Evolutionary conservation across 495 filamentous ascomycete species (phyloP), one percentile per base, ranked within the genome.

Genomic region (Lepraria neglecta): DNA sequence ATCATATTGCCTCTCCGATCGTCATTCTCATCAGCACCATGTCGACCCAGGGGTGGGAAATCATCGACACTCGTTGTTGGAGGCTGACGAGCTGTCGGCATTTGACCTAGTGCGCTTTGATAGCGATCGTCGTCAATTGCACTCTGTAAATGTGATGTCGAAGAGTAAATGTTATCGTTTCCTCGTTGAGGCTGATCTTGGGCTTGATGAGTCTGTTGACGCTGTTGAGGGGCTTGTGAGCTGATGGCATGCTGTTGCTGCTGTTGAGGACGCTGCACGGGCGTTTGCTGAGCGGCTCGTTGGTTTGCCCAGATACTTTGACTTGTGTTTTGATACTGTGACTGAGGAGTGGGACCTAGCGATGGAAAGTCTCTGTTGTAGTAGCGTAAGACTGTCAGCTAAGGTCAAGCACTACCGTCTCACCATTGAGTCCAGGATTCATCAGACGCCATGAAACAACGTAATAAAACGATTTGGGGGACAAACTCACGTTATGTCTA

Each of bases 1-100:
- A 87, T 83, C 70, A 90, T 66, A 64, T 76, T 82, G 4, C 76
- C 79, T 56, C 78, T 76, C 43, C 84, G 81, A 63, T 90, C 88
- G 63, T 81, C 83, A 60, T 87, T 77, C 15, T 94, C 90, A 31
- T 85, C 84, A 58, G 85, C 82, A 31, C 79, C 78, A 59, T 83
- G 85, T 60, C 89, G 83, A 54, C 88, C 87, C 56, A 94, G 74
- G 12, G 91, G 87, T 47, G 91, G 91, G 58, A 95, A 95, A 11
- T 95, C 91, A 27, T 96, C 90, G 24, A 87, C 84, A 64, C 80
- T 86, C 60, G 76, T 82, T 15, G 83, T 80, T 62, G 87, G 88
- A 24, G 84, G 81, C 61, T 92, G 89, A 43, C 70, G 71, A 47
- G 75, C 72, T 5, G 73, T 61, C 64, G 78, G 68, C 72, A 81